These are phyloP conservation scores for Saturnispora dispora DNA, from an alignment of 805 yeast species.

Conservation along the genomic window DNA sequence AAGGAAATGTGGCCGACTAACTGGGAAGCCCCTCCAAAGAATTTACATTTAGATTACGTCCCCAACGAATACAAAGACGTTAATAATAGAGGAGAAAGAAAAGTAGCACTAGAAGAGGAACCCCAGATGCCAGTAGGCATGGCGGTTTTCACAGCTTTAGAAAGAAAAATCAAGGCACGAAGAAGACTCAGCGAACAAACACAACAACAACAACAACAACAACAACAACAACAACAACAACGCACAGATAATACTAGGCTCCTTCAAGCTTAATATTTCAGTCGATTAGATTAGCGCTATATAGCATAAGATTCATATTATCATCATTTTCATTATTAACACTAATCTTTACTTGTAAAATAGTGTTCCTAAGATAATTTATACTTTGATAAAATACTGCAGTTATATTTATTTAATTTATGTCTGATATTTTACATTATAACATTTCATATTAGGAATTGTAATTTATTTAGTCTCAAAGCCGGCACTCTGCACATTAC, in stretches of 20 bases:
- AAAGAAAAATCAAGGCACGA: slow-evolving; percentile 44
- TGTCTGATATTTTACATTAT: neutral
- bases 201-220: neutral
- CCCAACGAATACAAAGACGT: slow-evolving; percentile 30
- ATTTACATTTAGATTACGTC: slow-evolving; percentile 33
- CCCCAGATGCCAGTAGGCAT: slow-evolving; percentile 63
- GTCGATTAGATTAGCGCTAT: neutral
- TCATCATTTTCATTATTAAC: neutral
- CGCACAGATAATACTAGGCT: neutral
- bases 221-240: neutral
- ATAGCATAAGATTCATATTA: neutral
- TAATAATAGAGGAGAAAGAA: neutral
- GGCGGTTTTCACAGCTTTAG: slow-evolving; percentile 77
- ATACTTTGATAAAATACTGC: too few species aligned
- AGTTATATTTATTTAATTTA: neutral
- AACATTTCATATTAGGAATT: neutral
- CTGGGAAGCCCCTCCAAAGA: slow-evolving; percentile 48
- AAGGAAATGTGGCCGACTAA: slow-evolving; percentile 52
- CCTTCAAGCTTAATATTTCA: neutral
- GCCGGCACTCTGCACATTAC: neutral
- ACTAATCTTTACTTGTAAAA: neutral
- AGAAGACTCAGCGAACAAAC: neutral
- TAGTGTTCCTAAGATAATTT: neutral
- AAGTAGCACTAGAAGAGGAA: slow-evolving; percentile 27
- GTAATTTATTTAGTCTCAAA: neutral